Percentiles rank a stretch among this genome's conserved stretches.
Conservation (phyloP, 1,284 basidiomycete genomes). For the Melampsora americana region DNA sequence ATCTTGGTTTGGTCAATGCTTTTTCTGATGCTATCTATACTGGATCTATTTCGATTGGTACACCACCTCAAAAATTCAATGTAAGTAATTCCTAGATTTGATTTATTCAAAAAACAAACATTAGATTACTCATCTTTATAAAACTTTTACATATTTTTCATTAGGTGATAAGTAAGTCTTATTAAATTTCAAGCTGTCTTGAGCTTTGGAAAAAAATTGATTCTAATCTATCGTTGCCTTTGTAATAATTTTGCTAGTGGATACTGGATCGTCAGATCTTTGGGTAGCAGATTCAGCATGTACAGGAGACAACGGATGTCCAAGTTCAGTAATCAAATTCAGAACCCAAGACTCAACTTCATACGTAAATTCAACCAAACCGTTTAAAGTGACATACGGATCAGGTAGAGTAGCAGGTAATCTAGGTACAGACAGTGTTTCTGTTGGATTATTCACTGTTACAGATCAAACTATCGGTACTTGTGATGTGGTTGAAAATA, state of each 20-base stretch:
- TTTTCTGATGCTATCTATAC: conserved; percentile 44
- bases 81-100: conserved; percentile 21
- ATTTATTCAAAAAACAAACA: background rate
- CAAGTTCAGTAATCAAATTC: conserved; percentile 30
- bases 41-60: conserved; percentile 33
- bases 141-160: background rate
- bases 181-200: background rate
- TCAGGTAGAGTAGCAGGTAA: conserved; percentile 33
- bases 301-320: conserved; percentile 15
- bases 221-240: background rate
- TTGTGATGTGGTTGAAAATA: conserved; percentile 40
- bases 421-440: conserved; percentile 28
- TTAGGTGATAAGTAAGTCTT: conserved; percentile 33
- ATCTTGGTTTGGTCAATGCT: conserved; percentile 33
- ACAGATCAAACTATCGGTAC: conserved; percentile 24
- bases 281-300: conserved; percentile 38
- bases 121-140: background rate
- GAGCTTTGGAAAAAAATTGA: background rate
- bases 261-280: conserved; percentile 40
- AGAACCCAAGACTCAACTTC: conserved; percentile 20
- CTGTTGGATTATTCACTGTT: conserved; percentile 27
- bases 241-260: conserved; percentile 20
- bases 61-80: conserved; percentile 42
- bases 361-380: background rate
- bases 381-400: conserved; percentile 40